phyloP scores from a whole-genome alignment of 2,329 filamentous ascomycete genomes.

The Claviceps arundinis region DNA sequence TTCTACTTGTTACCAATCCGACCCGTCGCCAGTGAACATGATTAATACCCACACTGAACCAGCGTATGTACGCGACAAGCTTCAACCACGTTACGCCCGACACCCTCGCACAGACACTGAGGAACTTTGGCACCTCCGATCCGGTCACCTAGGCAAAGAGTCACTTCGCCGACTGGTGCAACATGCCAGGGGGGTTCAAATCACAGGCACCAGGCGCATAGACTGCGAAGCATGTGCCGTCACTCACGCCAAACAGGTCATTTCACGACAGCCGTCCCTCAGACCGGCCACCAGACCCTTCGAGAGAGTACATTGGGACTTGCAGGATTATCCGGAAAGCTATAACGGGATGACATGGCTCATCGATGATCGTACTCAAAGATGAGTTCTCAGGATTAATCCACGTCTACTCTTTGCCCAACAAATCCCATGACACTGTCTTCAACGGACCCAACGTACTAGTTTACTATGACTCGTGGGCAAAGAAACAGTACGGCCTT shows the following conservation, averaged over 20 bases:
- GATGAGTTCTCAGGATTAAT: neutral
- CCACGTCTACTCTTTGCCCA: neutral
- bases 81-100: too few species aligned
- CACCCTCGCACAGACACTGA: too few species aligned
- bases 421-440: neutral
- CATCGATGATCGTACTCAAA: neutral
- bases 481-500: neutral
- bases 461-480: neutral
- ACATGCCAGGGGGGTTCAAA: too few species aligned
- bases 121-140: too few species aligned
- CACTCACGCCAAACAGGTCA: neutral
- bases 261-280: neutral
- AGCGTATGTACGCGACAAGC: too few species aligned
- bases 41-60: too few species aligned
- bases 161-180: too few species aligned
- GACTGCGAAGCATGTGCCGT: neutral
- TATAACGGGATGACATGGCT: neutral
- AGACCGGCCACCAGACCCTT: neutral
- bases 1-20: too few species aligned
- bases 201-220: too few species aligned
- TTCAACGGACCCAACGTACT: neutral
- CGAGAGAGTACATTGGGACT: neutral
- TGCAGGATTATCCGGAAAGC: neutral
- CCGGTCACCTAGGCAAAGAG: too few species aligned
- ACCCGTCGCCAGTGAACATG: too few species aligned